phyloP scores from a whole-genome alignment of 306 rosid genomes.

The Pueraria montana region DNA sequence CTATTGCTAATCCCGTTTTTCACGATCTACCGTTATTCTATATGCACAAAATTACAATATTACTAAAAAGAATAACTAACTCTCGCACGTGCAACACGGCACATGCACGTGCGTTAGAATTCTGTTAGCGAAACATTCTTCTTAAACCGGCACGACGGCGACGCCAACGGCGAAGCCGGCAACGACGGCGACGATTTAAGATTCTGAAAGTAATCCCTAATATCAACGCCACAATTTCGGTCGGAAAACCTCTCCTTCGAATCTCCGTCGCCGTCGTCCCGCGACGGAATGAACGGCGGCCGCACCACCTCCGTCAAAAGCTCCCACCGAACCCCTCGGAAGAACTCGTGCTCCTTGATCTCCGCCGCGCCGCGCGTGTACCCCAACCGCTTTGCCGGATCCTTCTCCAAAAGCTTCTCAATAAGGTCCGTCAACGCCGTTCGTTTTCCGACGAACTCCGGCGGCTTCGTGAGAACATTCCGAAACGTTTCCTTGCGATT shows the following conservation, averaged over 20 bases:
- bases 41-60: constrained; percentile 47
- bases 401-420: constrained; percentile 75
- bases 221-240: constrained; percentile 33
- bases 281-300: constrained; percentile 82
- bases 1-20: constrained; percentile 50
- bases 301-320: constrained; percentile 71
- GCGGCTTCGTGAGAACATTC: constrained; percentile 67
- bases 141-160: constrained; percentile 49
- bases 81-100: constrained; percentile 50
- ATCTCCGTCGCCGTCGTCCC: constrained; percentile 51
- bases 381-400: constrained; percentile 79
- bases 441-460: constrained; percentile 78
- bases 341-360: constrained; percentile 85
- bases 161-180: constrained; percentile 66
- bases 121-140: constrained; percentile 54
- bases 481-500: constrained; percentile 86
- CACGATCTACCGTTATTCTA: constrained; percentile 57
- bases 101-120: constrained; percentile 55
- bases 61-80: constrained; percentile 38
- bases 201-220: constrained; percentile 65
- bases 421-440: constrained; percentile 76
- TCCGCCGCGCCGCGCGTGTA: constrained; percentile 79
- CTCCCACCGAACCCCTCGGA: constrained; percentile 84
- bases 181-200: constrained; percentile 66
- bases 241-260: background rate